A percentile compares a stretch with the other conserved stretches of the same genome.
Conservation (phyloP, 257 asterid species). For the Petunia secreta region DNA sequence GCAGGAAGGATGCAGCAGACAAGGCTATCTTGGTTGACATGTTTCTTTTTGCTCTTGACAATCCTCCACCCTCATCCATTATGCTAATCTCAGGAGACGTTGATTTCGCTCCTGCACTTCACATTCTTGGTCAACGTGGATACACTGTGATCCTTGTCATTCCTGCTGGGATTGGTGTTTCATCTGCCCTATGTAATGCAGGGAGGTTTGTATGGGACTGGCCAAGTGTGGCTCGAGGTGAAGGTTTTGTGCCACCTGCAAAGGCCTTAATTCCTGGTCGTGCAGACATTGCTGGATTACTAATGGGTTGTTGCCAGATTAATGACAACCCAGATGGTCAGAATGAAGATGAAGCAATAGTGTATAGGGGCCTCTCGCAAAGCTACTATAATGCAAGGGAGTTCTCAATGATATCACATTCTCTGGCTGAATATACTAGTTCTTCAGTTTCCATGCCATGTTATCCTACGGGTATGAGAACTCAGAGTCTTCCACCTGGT, state of each 20-base stretch:
- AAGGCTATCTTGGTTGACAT: conserved; percentile 93
- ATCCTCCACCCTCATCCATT: conserved; percentile 87
- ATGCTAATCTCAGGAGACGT: conserved; percentile 96
- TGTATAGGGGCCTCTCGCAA: conserved; percentile 60
- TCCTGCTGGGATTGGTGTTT: conserved; percentile 69
- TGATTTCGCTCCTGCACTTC: conserved; percentile 95
- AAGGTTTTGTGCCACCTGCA: conserved; percentile 67
- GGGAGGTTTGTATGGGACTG: conserved; percentile 96
- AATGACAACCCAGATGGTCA: conserved; percentile 49
- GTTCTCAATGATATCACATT: conserved; percentile 52
- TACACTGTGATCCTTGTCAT: conserved; percentile 81
- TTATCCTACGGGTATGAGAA: conserved; percentile 43
- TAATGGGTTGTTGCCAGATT: conserved; percentile 47
- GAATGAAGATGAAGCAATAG: conserved; percentile 80
- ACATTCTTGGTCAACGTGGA: conserved; percentile 93
- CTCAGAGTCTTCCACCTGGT: conserved; percentile 47
- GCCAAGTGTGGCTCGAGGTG: conserved; percentile 88
- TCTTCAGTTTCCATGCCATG: conserved; percentile 43
- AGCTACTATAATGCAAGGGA: conserved; percentile 45
- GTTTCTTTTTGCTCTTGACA: conserved; percentile 96
- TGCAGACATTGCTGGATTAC: conserved; percentile 43
- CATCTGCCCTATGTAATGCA: conserved; percentile 85
- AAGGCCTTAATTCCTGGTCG: conserved; percentile 47
- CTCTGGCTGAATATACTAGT: conserved; percentile 51
- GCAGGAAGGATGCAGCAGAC: conserved; percentile 95